Conservation (phyloP, 257 asterid species). For the Osmanthus fragrans region DNA sequence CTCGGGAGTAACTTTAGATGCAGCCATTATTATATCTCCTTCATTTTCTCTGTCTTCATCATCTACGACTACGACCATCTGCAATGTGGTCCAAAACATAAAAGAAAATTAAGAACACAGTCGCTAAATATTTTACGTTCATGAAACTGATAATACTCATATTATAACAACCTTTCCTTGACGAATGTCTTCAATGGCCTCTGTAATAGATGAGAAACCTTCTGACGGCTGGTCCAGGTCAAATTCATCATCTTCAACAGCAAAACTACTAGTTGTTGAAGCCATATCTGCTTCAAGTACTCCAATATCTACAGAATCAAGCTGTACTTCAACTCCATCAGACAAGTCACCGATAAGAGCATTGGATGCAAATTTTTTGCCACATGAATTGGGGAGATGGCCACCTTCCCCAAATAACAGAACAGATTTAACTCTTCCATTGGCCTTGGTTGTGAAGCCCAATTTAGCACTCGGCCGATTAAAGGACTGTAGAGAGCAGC, state of each 20-base stretch:
- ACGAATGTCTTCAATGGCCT: slow-evolving; percentile 87
- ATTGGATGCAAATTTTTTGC: slow-evolving; percentile 29
- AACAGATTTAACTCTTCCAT: slow-evolving; percentile 45
- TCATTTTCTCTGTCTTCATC: slow-evolving; percentile 98
- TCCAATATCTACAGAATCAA: slow-evolving; percentile 61
- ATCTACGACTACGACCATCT: slow-evolving; percentile 96
- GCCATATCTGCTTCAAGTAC: slow-evolving; percentile 67
- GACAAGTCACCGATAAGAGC: slow-evolving; percentile 45
- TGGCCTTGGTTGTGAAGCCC: slow-evolving; percentile 41
- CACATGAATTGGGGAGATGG: slow-evolving; percentile 33
- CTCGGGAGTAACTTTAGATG: slow-evolving; percentile 88
- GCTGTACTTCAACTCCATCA: slow-evolving; percentile 55
- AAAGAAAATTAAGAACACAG: background rate
- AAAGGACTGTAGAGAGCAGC: slow-evolving; percentile 37
- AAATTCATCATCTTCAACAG: slow-evolving; percentile 56
- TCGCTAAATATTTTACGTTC: slow-evolving; percentile 4
- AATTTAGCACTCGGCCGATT: slow-evolving; percentile 36
- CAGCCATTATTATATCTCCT: slow-evolving; percentile 98
- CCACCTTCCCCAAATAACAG: slow-evolving; percentile 58
- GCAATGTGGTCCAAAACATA: slow-evolving; percentile 26
- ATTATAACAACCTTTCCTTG: slow-evolving; percentile 69
- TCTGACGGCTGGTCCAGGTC: slow-evolving; percentile 71
- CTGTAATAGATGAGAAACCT: slow-evolving; percentile 78
- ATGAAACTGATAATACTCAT: slow-evolving; percentile 14
- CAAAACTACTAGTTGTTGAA: slow-evolving; percentile 54